These are phyloP conservation scores for Teratosphaeria nubilosa DNA, from an alignment of 2,329 filamentous ascomycete species.

Conservation along the genomic window DNA sequence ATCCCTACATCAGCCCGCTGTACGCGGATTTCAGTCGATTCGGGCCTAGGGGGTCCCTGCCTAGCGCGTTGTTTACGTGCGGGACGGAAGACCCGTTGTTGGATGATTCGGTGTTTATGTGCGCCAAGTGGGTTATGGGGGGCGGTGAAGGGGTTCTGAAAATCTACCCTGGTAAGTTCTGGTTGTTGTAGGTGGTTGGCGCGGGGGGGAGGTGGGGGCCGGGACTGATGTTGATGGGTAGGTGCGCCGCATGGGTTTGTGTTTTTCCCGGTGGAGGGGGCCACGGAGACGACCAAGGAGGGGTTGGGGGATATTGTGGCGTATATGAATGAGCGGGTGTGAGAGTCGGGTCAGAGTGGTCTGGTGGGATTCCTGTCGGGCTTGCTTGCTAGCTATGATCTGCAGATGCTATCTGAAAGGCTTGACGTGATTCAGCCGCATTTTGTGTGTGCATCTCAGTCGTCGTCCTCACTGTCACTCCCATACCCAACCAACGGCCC, in stretches of 20 bases:
- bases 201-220: not conserved
- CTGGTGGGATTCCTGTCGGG: not conserved
- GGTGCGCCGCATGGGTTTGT: slow-evolving; percentile 47
- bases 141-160: slow-evolving; percentile 43
- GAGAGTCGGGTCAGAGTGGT: not conserved
- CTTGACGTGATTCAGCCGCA: too few species aligned
- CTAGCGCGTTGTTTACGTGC: slow-evolving; percentile 44
- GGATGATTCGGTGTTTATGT: slow-evolving; percentile 45
- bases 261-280: slow-evolving; percentile 28
- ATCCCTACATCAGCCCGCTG: slow-evolving; percentile 40
- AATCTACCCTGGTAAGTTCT: slow-evolving; percentile 34
- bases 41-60: slow-evolving; percentile 25
- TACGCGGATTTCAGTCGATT: slow-evolving; percentile 35
- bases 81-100: slow-evolving; percentile 46
- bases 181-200: not conserved
- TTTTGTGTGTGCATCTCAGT: not conserved
- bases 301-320: slow-evolving; percentile 30
- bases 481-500: slow-evolving; percentile 81
- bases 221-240: not conserved
- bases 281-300: slow-evolving; percentile 25
- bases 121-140: slow-evolving; percentile 43
- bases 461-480: slow-evolving; percentile 72
- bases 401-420: not conserved
- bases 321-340: slow-evolving; percentile 27
- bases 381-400: not conserved